Evolutionary conservation across 768 basidiomycete genomes (phyloP), one percentile per base, ranked within the genome.

Genomic region (Tulasnella sp.): DNA sequence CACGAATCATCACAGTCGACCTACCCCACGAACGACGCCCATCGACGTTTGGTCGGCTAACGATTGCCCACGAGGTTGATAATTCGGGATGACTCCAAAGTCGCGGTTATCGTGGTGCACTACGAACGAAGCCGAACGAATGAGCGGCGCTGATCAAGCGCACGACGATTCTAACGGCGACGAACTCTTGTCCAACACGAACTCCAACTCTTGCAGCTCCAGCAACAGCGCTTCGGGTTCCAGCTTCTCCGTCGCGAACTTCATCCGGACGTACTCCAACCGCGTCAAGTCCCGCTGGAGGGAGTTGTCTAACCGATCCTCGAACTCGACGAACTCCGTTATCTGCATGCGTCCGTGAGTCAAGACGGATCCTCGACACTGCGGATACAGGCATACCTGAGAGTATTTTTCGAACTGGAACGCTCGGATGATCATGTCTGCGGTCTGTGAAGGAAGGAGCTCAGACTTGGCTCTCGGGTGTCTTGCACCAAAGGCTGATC

Each of bases 41-140:
- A 93, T 79, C 22, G 86, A 79, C 0, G 89, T 92, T 77, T 92
- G 91, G 67, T 87, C 81, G 75, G 89, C 84, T 71, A 94, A 84
- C 5, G 84, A 80, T 26, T 80, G 81, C 40, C 78, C 79, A 47
- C 77, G 81, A 0, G 91, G 90, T 76, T 95, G 94, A 76, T 92
- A 91, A 78, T 88, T 88, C 7, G 90, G 86, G 32, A 95, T 80
- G 63, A 94, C 88, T 42, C 84, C 83, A 76, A 90, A 89, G 80
- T 96, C 94, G 8, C 94, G 89, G 79, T 96, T 95, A 79, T 96
- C 94, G 71, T 89, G 84, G 75, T 94, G 90, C 71, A 69, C 73
- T 69, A 83, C 89, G 91, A 76, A 83, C 89, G 91, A 76, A n/a
- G 17, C 19, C 3, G 9, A n/a, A 74, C 75, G 22, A 42, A 29